These are phyloP conservation scores for Gaeumannomyces tritici DNA, from an alignment of 2,329 filamentous ascomycete species.

Conservation along the genomic window DNA sequence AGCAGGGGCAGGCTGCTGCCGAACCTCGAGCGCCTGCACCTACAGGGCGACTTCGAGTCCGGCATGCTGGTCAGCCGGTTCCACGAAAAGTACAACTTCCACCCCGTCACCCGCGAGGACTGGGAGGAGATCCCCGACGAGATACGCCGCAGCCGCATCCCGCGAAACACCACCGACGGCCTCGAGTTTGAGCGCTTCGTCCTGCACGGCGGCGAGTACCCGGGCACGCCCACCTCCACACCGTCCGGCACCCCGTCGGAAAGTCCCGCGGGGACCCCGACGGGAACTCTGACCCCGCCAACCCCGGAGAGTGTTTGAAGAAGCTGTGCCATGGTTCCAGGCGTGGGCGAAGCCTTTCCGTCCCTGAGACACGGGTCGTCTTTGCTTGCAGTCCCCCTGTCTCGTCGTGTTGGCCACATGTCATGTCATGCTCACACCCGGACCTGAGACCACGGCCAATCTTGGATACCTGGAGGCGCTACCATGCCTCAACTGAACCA, in stretches of 20 bases:
- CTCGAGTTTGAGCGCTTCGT: conserved; percentile 30
- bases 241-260: neutral
- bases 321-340: too few relatives aligned
- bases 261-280: neutral
- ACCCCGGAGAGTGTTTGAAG: neutral
- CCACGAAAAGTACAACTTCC: conserved; percentile 31
- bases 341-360: neutral
- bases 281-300: neutral
- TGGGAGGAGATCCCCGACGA: conserved; percentile 21
- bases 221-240: conserved; percentile 9
- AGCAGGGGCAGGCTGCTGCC: conserved; percentile 20
- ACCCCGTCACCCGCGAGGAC: conserved; percentile 28
- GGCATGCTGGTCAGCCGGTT: conserved; percentile 24
- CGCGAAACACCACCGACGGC: conserved; percentile 23
- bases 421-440: too few relatives aligned
- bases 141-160: conserved; percentile 16
- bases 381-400: neutral
- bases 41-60: conserved; percentile 36
- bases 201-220: conserved; percentile 27
- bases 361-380: too few relatives aligned
- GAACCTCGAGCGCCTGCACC: conserved; percentile 28
- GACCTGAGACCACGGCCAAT: too few relatives aligned
- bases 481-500: too few relatives aligned
- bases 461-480: too few relatives aligned
- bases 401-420: too few relatives aligned